Evolutionary conservation across 2,329 filamentous ascomycete genomes (phyloP).

Genomic region (Knufia fluminis): DNA sequence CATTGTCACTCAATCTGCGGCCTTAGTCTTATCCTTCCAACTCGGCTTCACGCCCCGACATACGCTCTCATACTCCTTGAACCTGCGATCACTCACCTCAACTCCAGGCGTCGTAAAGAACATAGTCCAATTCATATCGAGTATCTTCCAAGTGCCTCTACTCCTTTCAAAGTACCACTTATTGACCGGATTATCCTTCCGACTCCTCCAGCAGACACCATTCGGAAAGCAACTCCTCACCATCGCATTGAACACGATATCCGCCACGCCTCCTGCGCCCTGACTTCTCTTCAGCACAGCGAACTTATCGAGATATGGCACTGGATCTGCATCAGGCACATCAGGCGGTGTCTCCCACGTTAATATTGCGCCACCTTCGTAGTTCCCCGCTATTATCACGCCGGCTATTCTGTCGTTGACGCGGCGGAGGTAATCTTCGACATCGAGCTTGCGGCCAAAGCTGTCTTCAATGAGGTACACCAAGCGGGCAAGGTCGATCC

Average conservation of each 20-base stretch:
- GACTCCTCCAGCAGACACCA: constrained; percentile 86
- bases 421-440: constrained; percentile 71
- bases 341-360: constrained; percentile 79
- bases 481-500: constrained; percentile 73
- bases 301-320: constrained; percentile 96
- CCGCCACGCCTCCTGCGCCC: constrained; percentile 83
- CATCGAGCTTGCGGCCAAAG: constrained; percentile 75
- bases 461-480: constrained; percentile 88
- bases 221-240: constrained; percentile 77
- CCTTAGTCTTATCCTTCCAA: constrained; percentile 37
- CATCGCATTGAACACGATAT: constrained; percentile 95
- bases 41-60: constrained; percentile 51
- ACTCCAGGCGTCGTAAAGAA: constrained; percentile 83
- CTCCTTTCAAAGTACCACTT: constrained; percentile 98
- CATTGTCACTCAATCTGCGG: constrained; percentile 16
- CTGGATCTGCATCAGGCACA: constrained; percentile 50
- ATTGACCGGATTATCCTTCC: constrained; percentile 88
- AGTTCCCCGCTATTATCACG: constrained; percentile 88
- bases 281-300: constrained; percentile 83
- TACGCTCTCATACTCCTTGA: constrained; percentile 65
- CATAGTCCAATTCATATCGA: constrained; percentile 87
- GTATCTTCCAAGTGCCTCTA: constrained; percentile 70
- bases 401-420: constrained; percentile 75
- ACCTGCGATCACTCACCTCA: constrained; percentile 37
- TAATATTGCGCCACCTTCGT: constrained; percentile 87